A percentile compares a stretch with the other conserved stretches of the same genome.
Evolutionary conservation across 257 asterid genomes (phyloP).

Genomic region (Coffea canephora): DNA sequence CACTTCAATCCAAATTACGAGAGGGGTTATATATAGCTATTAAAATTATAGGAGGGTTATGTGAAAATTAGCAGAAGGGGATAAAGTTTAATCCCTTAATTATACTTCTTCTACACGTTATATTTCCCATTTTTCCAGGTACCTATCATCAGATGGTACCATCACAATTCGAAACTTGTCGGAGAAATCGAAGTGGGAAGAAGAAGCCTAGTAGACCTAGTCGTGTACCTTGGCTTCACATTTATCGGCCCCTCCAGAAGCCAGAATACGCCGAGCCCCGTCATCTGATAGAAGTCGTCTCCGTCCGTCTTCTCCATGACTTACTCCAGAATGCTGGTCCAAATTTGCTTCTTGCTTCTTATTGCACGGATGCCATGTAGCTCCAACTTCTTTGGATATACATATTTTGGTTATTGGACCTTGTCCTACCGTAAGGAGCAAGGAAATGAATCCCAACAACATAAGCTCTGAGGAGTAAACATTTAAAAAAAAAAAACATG

Average conservation of each 20-base stretch:
- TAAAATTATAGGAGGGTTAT: too few relatives aligned
- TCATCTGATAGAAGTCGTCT: conserved; percentile 42
- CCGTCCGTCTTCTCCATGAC: conserved; percentile 44
- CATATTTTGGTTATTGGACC: conserved; percentile 60
- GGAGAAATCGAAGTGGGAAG: neutral
- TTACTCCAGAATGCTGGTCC: neutral
- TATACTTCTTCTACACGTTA: neutral
- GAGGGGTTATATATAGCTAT: too few relatives aligned
- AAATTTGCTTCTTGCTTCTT: conserved; percentile 39
- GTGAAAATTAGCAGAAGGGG: too few relatives aligned
- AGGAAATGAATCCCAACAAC: conserved; percentile 88
- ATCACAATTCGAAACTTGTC: neutral
- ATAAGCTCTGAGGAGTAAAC: conserved; percentile 50
- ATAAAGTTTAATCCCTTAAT: too few relatives aligned
- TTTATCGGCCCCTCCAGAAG: conserved; percentile 46
- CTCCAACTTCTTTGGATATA: conserved; percentile 45
- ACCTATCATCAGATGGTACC: neutral
- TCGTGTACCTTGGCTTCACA: conserved; percentile 61
- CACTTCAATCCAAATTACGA: too few relatives aligned
- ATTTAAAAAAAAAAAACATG: neutral
- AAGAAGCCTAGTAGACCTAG: neutral
- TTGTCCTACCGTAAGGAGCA: conserved; percentile 72
- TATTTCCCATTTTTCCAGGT: neutral
- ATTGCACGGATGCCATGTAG: conserved; percentile 85
- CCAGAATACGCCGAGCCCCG: conserved; percentile 55